These are phyloP conservation scores for Fusarium sp. DNA, from an alignment of 2,329 filamentous ascomycete species.

Conservation along the genomic window DNA sequence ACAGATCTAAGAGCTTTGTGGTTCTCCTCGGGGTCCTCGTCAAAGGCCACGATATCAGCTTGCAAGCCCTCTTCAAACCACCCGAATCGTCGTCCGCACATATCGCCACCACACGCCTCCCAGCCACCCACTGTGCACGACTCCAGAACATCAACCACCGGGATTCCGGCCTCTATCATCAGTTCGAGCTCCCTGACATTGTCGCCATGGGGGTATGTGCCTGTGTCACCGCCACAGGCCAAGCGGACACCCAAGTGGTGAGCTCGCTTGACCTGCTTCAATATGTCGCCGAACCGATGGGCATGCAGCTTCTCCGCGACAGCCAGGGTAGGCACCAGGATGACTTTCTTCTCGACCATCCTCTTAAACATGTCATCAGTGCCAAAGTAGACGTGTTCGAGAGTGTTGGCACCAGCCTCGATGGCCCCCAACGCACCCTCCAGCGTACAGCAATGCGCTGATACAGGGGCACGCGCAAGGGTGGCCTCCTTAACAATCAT, in stretches of 20 bases:
- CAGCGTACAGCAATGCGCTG: neutral
- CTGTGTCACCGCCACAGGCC: neutral
- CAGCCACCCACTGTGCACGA: neutral
- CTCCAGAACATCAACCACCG: neutral
- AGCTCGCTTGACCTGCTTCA: neutral
- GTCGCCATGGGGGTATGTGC: neutral
- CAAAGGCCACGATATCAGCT: neutral
- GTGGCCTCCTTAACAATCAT: neutral
- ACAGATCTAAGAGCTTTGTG: neutral
- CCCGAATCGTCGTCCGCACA: neutral
- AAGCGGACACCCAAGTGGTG: neutral
- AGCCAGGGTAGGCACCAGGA: neutral
- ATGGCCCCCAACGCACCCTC: neutral
- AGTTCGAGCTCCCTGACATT: neutral
- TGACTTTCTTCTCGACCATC: neutral
- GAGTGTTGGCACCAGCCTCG: neutral
- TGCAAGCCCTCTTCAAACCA: neutral
- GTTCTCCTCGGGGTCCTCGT: neutral
- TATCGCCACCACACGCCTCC: neutral
- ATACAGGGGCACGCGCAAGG: neutral
- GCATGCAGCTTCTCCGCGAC: neutral
- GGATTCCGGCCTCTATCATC: neutral
- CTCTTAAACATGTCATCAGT: neutral
- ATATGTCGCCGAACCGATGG: neutral
- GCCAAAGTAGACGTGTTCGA: neutral